Evolutionary conservation across 176 grass and related monocot species (phyloP).

Genomic region (Cocos nucifera): DNA sequence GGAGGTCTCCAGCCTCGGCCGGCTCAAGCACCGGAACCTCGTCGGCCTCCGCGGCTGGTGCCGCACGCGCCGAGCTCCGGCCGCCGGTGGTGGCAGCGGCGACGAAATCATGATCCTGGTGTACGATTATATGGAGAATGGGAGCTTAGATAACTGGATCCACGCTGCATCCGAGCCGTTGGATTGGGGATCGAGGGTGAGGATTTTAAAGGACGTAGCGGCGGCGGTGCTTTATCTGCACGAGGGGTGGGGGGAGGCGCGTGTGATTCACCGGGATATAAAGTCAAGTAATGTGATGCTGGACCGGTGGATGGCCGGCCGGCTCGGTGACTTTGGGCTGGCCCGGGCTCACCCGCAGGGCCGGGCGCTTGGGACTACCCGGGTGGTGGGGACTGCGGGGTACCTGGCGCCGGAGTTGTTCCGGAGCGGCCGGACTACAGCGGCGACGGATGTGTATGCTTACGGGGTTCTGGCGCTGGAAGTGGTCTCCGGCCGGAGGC

Average conservation of each 20-base stretch:
- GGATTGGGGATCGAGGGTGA: slow-evolving; percentile 14
- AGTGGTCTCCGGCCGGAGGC: not conserved
- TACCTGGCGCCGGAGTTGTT: slow-evolving; percentile 17
- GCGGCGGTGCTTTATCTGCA: slow-evolving; percentile 15
- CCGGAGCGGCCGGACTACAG: slow-evolving; percentile 3
- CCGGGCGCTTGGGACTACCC: not conserved
- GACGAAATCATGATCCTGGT: slow-evolving; percentile 2
- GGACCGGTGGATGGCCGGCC: slow-evolving; percentile 9
- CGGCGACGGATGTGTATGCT: slow-evolving; percentile 9
- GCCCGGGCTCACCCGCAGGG: not conserved
- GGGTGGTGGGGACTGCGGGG: slow-evolving; percentile 14
- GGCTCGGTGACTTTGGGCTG: slow-evolving; percentile 14
- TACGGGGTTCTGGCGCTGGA: slow-evolving; percentile 17
- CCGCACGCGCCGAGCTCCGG: not conserved
- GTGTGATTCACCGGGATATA: slow-evolving; percentile 17
- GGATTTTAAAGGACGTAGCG: slow-evolving; percentile 6
- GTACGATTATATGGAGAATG: slow-evolving; percentile 20
- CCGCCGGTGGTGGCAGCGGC: not conserved
- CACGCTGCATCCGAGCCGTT: not conserved
- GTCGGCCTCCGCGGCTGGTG: slow-evolving; percentile 10
- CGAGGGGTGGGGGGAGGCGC: slow-evolving; percentile 20
- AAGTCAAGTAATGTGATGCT: slow-evolving; percentile 17
- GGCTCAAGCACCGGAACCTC: slow-evolving; percentile 20
- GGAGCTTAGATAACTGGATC: slow-evolving; percentile 6
- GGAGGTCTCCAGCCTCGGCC: slow-evolving; percentile 16